Evolutionary conservation across 1,284 basidiomycete genomes (phyloP), one percentile per base, ranked within the genome.

Genomic region (Phellopilus nigrolimitatus): DNA sequence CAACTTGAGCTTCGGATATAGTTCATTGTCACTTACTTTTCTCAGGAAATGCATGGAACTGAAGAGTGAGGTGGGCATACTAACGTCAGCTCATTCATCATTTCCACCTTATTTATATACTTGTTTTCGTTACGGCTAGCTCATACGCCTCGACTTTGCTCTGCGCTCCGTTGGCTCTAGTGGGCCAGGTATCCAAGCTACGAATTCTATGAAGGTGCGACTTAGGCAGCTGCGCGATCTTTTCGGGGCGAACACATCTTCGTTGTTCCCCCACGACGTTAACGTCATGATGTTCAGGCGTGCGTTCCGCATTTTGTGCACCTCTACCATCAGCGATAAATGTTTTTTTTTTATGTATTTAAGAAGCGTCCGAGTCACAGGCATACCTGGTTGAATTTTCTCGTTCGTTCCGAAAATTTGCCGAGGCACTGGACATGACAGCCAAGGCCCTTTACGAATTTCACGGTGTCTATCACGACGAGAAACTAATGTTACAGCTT

Each of bases 11-110:
- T n/a, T n/a, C n/a, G n/a, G n/a, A n/a, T n/a, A n/a, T n/a, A n/a
- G n/a, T n/a, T n/a, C n/a, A n/a, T n/a, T n/a, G n/a, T n/a, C n/a
- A n/a, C n/a, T n/a, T n/a, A n/a, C n/a, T n/a, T n/a, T n/a, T n/a
- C n/a, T n/a, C n/a, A 49, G 47, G 36, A 38, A 49, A 9, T 49
- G 47, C 47, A 39, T 49, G 47, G 47, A 28, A 4, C 47, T 49
- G 4, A 49, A 49, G 13, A 49, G 47, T 37, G 47, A 49, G 37
- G 47, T 49, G 13, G 9, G 34, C 28, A n/a, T 30, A 10, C 10
- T 27, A n/a, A 12, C 3, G 21, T 13, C 21, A 39, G 13, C 10
- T 36, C 28, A 22, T 7, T 31, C 10, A 10, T 12, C 6, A 31
- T 6, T 45, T 17, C 13, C 17, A 8, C 19, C 13, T 28, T 5